Base-by-base conservation (phyloP, 352 stramenopile genomes). In the Globisporangium sylvaticum region DNA sequence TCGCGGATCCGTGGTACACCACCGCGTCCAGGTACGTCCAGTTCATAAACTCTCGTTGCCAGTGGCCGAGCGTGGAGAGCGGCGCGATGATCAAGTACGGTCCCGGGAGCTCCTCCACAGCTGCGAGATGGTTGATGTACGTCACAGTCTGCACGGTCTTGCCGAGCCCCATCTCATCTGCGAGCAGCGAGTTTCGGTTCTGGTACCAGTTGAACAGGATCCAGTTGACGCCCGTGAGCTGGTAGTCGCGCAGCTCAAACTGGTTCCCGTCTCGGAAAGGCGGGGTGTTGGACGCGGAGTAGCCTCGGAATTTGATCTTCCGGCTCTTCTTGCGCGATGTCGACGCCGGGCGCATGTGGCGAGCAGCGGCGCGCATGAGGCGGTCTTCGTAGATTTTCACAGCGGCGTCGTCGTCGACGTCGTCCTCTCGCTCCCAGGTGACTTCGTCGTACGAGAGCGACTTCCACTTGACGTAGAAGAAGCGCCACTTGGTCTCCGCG, bases 401-500 rank as follows among this genome's bases (percentile, higher is more conserved):
- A 8, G 88, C 88, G 0, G 78, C 83, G 56, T 95, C 84, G 62
- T 97, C 88, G 44, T 89, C 72, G 14, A 99, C 95, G 77, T 99
- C 97, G 65, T 98, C 88, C 60, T 97, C 90, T 1, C 93, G 97
- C 72, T 99, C 98, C 98, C 98, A 99, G 15, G 97, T 99, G 54
- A 97, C 97, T 22, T 97, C 87, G 64, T 99, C 96, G 69, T 99
- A 99, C 44, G 96, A 79, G 32, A 99, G 78, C 22, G 93, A 95
- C 59, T 97, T 98, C 98, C 98, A 99, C 77, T 99, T 99, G 39
- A 99, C 91, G 9, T 99, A 81, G 69, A 99, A 99, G 73, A 99
- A 98, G 63, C 90, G 91, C 61, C 81, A 72, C 39, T 86, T 75
- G 24, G 60, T 67, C 42, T 83, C 70, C 3, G 31, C 46, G 2